Conservation (phyloP, 352 stramenopile genomes). For the Globisporangium splendens region DNA sequence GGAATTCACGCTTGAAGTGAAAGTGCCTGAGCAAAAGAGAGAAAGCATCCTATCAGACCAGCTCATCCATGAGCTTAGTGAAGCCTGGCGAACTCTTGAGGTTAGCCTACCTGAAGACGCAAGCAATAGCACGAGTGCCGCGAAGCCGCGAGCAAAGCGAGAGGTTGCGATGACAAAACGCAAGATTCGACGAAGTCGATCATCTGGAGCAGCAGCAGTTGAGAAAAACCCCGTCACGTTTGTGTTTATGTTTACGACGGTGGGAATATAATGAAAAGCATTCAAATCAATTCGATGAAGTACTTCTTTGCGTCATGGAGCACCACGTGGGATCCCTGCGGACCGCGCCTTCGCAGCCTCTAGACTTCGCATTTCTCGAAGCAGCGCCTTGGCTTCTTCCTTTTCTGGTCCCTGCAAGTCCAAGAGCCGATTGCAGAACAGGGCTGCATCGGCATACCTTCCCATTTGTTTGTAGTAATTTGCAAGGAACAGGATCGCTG, state of each 20-base stretch:
- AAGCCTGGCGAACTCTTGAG: slow-evolving; percentile 22
- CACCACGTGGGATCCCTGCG: not conserved
- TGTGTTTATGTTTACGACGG: slow-evolving; percentile 29
- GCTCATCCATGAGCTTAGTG: slow-evolving; percentile 15
- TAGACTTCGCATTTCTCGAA: slow-evolving; percentile 75
- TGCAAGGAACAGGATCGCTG: slow-evolving; percentile 69
- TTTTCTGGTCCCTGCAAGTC: slow-evolving; percentile 79
- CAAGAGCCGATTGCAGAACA: slow-evolving; percentile 76
- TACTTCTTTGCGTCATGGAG: not conserved
- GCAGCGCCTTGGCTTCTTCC: slow-evolving; percentile 76
- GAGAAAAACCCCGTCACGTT: slow-evolving; percentile 20
- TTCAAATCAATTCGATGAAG: not conserved
- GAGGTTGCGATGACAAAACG: slow-evolving; percentile 32
- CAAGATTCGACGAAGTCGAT: slow-evolving; percentile 20
- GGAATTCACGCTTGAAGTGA: slow-evolving; percentile 17
- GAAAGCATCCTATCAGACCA: slow-evolving; percentile 15
- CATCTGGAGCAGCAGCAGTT: slow-evolving; percentile 1
- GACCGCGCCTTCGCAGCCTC: slow-evolving; percentile 28
- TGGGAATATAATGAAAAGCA: slow-evolving; percentile 5
- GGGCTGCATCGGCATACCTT: slow-evolving; percentile 40
- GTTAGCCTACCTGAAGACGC: not conserved
- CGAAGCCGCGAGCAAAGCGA: slow-evolving; percentile 6
- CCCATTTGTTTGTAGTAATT: slow-evolving; percentile 83
- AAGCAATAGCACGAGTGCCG: not conserved
- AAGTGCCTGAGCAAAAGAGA: slow-evolving; percentile 7